These are phyloP conservation scores for Cladosporium sp. DNA, from an alignment of 2,329 filamentous ascomycete genomes.

Conservation along the genomic window DNA sequence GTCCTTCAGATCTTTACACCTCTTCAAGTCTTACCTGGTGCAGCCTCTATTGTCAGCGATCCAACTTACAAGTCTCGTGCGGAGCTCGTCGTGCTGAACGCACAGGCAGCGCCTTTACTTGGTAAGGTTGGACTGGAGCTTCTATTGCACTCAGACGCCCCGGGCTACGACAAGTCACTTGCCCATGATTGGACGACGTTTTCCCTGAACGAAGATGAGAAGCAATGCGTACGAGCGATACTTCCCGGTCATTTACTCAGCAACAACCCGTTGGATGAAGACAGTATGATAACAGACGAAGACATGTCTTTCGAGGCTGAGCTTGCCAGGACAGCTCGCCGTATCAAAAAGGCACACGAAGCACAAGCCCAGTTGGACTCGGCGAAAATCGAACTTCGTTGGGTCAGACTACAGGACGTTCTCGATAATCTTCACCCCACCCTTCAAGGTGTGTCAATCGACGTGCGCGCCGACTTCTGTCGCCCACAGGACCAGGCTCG, in stretches of 20 bases:
- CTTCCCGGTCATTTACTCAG: constrained; percentile 11
- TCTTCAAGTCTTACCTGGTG: constrained; percentile 19
- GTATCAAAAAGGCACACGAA: constrained; percentile 6
- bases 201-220: constrained; percentile 14
- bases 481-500: constrained; percentile 6
- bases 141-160: constrained; percentile 18
- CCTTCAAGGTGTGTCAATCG: not conserved
- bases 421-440: constrained; percentile 11
- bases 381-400: constrained; percentile 12
- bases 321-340: constrained; percentile 10
- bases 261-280: not conserved
- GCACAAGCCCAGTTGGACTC: constrained; percentile 9
- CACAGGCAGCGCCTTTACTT: constrained; percentile 28
- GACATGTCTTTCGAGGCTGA: constrained; percentile 14
- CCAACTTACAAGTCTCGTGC: constrained; percentile 11
- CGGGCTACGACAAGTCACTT: constrained; percentile 20
- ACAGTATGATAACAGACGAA: constrained; percentile 5
- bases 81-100: constrained; percentile 25
- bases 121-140: constrained; percentile 27
- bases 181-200: constrained; percentile 22
- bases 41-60: constrained; percentile 13
- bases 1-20: constrained; percentile 23
- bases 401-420: constrained; percentile 18
- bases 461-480: constrained; percentile 3
- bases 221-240: constrained; percentile 13